Evolutionary conservation across 805 yeast species (phyloP).

Genomic region (Saccharomyces mikatae): DNA sequence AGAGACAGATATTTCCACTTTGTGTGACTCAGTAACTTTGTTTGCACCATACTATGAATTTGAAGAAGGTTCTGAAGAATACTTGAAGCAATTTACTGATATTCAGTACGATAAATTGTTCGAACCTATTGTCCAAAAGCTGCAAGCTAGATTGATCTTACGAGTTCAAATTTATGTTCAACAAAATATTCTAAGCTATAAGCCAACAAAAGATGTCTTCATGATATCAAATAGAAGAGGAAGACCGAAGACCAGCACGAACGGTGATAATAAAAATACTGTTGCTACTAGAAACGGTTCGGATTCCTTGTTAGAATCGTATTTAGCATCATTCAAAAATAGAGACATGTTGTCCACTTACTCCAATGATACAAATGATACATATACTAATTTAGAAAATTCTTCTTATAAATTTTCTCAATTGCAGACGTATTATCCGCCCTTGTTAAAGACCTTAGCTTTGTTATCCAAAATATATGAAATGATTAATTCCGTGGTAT

Average conservation of each 20-base stretch:
- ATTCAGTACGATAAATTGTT: conserved; percentile 52
- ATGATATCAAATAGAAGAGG: conserved; percentile 42
- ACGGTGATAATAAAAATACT: conserved; percentile 1
- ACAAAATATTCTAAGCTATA: conserved; percentile 55
- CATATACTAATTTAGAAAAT: neutral
- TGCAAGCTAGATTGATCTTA: conserved; percentile 74
- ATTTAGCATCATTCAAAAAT: conserved; percentile 5
- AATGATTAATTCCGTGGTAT: conserved; percentile 64
- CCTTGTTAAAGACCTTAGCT: conserved; percentile 59
- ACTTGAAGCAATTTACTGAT: conserved; percentile 24
- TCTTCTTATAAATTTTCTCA: neutral
- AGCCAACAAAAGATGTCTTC: conserved; percentile 62
- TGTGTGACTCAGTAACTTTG: conserved; percentile 70
- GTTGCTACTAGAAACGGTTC: conserved; percentile 9
- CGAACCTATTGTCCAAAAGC: conserved; percentile 64
- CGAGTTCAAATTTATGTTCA: conserved; percentile 69
- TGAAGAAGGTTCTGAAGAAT: conserved; percentile 40
- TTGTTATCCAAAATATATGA: conserved; percentile 73
- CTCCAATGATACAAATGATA: conserved; percentile 21
- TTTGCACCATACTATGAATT: conserved; percentile 60
- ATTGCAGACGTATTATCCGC: conserved; percentile 53
- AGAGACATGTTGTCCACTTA: conserved; percentile 1
- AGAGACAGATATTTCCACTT: conserved; percentile 55
- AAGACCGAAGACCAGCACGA: neutral
- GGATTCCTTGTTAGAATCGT: conserved; percentile 9